A percentile compares a stretch with the other conserved stretches of the same genome.
Evolutionary conservation across 139 green algal species (phyloP).

Genomic region (Zygnema cylindricum): DNA sequence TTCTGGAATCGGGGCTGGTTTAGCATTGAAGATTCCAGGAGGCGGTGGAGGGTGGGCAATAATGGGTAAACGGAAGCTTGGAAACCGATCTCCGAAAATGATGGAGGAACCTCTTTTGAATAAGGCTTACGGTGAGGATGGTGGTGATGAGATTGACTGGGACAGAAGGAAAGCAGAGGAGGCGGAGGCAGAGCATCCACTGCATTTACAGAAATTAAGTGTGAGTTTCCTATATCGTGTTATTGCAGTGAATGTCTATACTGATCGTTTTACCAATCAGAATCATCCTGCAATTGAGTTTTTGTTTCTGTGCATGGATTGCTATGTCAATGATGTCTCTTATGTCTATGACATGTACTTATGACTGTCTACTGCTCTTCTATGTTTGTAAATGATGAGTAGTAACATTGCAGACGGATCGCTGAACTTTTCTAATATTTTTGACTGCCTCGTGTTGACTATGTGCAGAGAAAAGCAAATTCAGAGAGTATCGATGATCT

Average conservation of each 20-base stretch:
- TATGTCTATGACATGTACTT: no score
- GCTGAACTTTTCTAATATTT: no score
- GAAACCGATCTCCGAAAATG: not conserved
- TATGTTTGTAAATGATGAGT: no score
- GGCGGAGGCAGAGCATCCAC: conserved; percentile 37
- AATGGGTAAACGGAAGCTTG: not conserved
- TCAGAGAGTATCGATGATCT: not conserved
- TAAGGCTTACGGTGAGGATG: conserved; percentile 51
- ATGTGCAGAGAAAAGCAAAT: conserved; percentile 1
- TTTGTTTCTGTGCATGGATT: no score
- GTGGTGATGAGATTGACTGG: conserved; percentile 55
- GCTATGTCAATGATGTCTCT: no score
- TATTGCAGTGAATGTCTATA: no score
- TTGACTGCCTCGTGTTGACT: no score
- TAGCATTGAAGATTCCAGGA: not conserved
- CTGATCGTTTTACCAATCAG: no score
- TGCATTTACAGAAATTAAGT: conserved; percentile 7
- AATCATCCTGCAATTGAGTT: no score
- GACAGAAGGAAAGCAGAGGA: conserved; percentile 27
- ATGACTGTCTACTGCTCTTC: no score
- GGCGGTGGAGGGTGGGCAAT: not conserved
- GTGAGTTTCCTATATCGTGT: not conserved
- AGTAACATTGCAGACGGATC: no score
- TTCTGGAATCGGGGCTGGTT: not conserved
- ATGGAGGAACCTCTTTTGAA: conserved; percentile 43